Conservation (phyloP, 164 flowering plant species). For the Litsea cubeba region DNA sequence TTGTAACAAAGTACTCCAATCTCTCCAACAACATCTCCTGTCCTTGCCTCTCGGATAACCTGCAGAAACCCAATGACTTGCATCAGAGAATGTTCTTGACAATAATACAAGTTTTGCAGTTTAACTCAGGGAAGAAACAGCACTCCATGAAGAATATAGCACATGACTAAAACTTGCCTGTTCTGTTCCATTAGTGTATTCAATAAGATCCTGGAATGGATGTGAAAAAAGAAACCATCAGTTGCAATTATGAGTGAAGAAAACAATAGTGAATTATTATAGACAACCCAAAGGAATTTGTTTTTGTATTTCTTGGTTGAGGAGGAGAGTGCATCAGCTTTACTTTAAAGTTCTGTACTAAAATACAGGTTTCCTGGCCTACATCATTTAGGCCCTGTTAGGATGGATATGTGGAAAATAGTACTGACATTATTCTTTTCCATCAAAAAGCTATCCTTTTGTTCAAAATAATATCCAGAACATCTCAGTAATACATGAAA, state of each 20-base stretch:
- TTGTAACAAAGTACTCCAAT: constrained; percentile 89
- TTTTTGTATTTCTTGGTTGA: no score
- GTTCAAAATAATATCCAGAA: no score
- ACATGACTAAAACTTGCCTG: constrained; percentile 36
- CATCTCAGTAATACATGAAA: no score
- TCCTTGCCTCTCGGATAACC: constrained; percentile 64
- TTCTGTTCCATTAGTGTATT: constrained; percentile 57
- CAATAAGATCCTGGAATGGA: constrained; percentile 60
- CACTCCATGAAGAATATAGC: background rate
- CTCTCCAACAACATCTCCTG: constrained; percentile 84
- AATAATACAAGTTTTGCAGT: background rate
- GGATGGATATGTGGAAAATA: no score
- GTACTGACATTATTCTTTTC: no score
- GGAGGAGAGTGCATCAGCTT: no score
- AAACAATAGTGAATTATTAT: background rate
- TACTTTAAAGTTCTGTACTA: no score
- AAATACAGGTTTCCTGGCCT: no score
- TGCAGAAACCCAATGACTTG: constrained; percentile 17
- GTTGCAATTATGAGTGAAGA: background rate
- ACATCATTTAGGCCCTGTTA: no score
- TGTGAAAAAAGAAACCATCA: background rate
- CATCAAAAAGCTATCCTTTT: no score
- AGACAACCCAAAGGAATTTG: no score
- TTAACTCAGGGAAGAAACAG: no score
- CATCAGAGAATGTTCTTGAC: background rate